A percentile compares a stretch with the other conserved stretches of the same genome.
These are phyloP conservation scores for Acanthamoeba royreba DNA, from an alignment of 208 protist species.

Conservation along the genomic window DNA sequence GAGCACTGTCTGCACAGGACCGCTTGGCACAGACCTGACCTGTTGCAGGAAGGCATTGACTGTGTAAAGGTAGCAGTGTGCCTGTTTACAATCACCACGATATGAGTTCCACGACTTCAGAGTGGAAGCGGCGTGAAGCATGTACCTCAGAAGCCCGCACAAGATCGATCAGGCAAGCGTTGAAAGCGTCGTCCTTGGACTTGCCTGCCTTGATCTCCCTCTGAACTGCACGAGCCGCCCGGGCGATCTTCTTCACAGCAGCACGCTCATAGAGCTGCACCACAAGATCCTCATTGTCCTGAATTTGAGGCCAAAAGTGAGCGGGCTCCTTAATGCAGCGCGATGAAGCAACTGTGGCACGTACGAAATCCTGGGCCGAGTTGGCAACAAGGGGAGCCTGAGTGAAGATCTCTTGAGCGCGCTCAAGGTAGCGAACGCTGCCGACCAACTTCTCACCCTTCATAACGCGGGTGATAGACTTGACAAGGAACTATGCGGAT, in stretches of 20 bases:
- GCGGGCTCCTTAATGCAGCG: not conserved
- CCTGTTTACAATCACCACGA: too few relatives aligned
- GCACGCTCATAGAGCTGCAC: not conserved
- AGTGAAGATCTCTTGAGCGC: not conserved
- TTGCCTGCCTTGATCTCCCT: constrained; percentile 12
- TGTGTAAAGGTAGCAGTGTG: not conserved
- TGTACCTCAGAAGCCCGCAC: not conserved
- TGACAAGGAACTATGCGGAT: constrained; percentile 41
- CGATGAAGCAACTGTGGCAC: not conserved
- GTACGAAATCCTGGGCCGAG: not conserved
- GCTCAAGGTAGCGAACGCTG: not conserved
- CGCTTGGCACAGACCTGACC: not conserved
- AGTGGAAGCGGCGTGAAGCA: too few relatives aligned
- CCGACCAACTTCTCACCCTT: not conserved
- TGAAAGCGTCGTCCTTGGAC: not conserved
- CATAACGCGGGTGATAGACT: not conserved
- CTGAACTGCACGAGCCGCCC: not conserved
- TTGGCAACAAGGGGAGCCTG: not conserved
- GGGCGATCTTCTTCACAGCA: not conserved
- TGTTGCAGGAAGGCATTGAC: not conserved
- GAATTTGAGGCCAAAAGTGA: not conserved
- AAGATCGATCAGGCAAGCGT: constrained; percentile 36
- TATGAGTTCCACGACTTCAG: too few relatives aligned
- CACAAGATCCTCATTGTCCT: not conserved
- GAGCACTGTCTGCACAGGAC: not conserved